Evolutionary conservation across 768 basidiomycete genomes (phyloP).

Genomic region (Termitomyces heimii): DNA sequence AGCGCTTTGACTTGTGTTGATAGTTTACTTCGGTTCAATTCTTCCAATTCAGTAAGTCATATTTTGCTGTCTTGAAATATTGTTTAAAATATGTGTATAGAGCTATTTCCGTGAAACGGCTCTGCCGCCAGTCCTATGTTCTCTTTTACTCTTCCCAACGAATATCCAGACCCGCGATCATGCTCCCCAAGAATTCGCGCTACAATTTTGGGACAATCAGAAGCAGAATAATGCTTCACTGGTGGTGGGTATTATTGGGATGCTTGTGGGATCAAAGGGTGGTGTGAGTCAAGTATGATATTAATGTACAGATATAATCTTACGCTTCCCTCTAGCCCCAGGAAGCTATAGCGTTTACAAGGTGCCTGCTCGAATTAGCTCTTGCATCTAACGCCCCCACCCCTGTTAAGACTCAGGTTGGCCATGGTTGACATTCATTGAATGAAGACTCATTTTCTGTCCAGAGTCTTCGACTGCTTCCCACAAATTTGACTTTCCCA

Average conservation of each 20-base stretch:
- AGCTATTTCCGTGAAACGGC: constrained; percentile 94
- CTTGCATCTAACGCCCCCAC: constrained; percentile 94
- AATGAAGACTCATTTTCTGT: constrained; percentile 4
- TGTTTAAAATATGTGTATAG: constrained; percentile 32
- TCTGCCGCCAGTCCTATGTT: constrained; percentile 61
- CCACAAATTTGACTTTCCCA: constrained; percentile 47
- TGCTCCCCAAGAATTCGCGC: constrained; percentile 83
- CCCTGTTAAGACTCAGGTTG: constrained; percentile 78
- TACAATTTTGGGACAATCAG: constrained; percentile 95
- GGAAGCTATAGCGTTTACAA: constrained; percentile 53
- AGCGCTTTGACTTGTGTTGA: constrained; percentile 86
- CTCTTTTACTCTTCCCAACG: constrained; percentile 66
- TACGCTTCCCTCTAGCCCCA: constrained; percentile 33
- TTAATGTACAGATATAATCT: neutral
- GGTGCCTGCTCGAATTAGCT: constrained; percentile 83
- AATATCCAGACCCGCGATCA: constrained; percentile 48
- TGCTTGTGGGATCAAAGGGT: constrained; percentile 75
- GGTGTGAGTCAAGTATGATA: constrained; percentile 33
- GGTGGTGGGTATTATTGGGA: constrained; percentile 80
- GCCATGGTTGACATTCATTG: neutral
- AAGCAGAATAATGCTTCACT: constrained; percentile 77
- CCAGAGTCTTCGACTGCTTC: constrained; percentile 42
- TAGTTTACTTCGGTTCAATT: constrained; percentile 84
- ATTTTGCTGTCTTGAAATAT: neutral
- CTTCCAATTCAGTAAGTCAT: constrained; percentile 82